phyloP scores from a whole-genome alignment of 495 filamentous ascomycete species.

The Penicillium coffeae region DNA sequence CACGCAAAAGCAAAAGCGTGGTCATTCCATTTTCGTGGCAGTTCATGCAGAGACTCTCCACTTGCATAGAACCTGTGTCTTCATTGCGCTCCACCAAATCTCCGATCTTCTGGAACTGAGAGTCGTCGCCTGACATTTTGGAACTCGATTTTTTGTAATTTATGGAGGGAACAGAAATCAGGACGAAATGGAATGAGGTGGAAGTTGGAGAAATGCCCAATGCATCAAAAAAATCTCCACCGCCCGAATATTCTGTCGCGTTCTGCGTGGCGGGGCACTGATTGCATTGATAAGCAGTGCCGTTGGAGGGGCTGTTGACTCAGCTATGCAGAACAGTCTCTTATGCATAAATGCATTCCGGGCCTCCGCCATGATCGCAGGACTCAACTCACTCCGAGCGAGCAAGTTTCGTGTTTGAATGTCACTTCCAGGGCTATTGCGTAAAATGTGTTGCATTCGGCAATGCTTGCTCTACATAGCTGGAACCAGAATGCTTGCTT shows the following conservation, averaged over 20 bases:
- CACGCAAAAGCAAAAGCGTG: conserved; percentile 78
- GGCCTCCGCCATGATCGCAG: no score
- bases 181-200: not conserved
- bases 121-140: conserved; percentile 33
- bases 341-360: no score
- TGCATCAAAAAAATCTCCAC: conserved; percentile 5
- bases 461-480: no score
- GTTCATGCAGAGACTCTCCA: conserved; percentile 77
- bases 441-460: no score
- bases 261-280: conserved; percentile 6
- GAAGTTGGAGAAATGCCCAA: not conserved
- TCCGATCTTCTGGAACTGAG: conserved; percentile 42
- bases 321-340: not conserved
- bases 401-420: no score
- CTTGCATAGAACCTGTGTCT: conserved; percentile 42
- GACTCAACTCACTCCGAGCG: no score
- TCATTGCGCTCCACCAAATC: conserved; percentile 44
- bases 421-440: no score
- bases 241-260: conserved; percentile 1
- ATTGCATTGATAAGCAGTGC: conserved; percentile 1
- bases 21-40: conserved; percentile 85
- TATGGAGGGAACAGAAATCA: not conserved
- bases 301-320: conserved; percentile 3
- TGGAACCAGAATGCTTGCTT: no score
- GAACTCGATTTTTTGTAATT: not conserved